Percentiles rank a stretch among this genome's conserved stretches.
phyloP scores from a whole-genome alignment of 139 green algal genomes.

The Mychonastes homosphaera region DNA sequence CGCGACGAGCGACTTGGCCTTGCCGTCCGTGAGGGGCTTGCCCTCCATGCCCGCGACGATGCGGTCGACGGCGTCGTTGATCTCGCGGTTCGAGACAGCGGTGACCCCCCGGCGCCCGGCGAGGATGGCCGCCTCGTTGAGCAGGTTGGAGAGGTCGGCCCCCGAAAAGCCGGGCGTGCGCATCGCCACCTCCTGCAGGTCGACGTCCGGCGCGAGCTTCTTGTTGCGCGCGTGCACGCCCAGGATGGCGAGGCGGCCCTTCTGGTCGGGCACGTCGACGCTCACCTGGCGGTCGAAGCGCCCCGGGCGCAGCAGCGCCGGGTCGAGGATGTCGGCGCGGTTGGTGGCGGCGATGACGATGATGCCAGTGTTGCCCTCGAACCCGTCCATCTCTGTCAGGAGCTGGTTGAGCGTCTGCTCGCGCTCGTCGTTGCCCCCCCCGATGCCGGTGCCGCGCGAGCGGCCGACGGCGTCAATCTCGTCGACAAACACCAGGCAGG shows the following conservation, averaged over 20 bases:
- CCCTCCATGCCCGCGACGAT: slow-evolving; percentile 95
- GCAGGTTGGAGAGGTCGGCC: slow-evolving; percentile 95
- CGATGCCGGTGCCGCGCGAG: slow-evolving; percentile 91
- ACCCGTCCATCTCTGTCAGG: slow-evolving; percentile 95
- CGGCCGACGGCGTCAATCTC: slow-evolving; percentile 98
- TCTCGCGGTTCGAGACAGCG: slow-evolving; percentile 63
- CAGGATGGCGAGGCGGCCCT: slow-evolving; percentile 90
- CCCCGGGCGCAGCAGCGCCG: slow-evolving; percentile 94
- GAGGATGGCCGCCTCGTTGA: slow-evolving; percentile 99
- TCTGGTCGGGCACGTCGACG: slow-evolving; percentile 94
- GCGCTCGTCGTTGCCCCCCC: slow-evolving; percentile 97
- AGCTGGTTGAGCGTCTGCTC: slow-evolving; percentile 99
- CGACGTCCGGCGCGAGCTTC: slow-evolving; percentile 86
- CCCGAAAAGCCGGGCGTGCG: slow-evolving; percentile 87
- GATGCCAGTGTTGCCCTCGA: slow-evolving; percentile 93
- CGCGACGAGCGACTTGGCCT: slow-evolving; percentile 89
- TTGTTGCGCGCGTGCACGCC: slow-evolving; percentile 94
- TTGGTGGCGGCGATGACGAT: slow-evolving; percentile 99
- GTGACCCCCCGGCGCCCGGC: slow-evolving; percentile 71
- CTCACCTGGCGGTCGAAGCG: slow-evolving; percentile 93
- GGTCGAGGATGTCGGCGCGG: slow-evolving; percentile 96
- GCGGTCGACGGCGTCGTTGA: slow-evolving; percentile 92
- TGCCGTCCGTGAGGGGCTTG: slow-evolving; percentile 93
- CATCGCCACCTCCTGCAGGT: slow-evolving; percentile 83
- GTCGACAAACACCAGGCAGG: slow-evolving; percentile 99